Percentiles rank a stretch among this genome's conserved stretches.
These are phyloP conservation scores for Alternaria atra DNA, from an alignment of 2,329 filamentous ascomycete species.

Conservation along the genomic window DNA sequence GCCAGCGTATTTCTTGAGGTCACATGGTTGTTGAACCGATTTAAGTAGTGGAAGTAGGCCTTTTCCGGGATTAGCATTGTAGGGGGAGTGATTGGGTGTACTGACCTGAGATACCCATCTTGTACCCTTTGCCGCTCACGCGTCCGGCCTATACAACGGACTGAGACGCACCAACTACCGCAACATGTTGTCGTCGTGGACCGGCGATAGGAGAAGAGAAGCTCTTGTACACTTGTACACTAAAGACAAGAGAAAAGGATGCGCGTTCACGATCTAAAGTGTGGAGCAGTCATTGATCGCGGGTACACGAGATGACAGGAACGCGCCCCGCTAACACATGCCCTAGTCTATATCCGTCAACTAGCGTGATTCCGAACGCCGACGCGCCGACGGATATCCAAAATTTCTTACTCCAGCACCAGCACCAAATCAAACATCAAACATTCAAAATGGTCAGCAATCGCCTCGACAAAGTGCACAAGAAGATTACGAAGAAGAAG, in stretches of 20 bases:
- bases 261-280: constrained; percentile 20
- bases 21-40: constrained; percentile 90
- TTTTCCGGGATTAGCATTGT: constrained; percentile 50
- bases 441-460: constrained; percentile 55
- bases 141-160: constrained; percentile 36
- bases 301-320: constrained; percentile 23
- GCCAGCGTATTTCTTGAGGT: constrained; percentile 85
- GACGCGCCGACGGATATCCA: constrained; percentile 28
- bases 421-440: constrained; percentile 15
- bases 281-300: constrained; percentile 29
- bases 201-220: constrained; percentile 2
- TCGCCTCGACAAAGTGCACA: constrained; percentile 82
- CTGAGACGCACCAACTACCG: constrained; percentile 23
- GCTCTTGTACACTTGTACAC: constrained; percentile 5
- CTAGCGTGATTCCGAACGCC: constrained; percentile 26
- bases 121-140: constrained; percentile 39
- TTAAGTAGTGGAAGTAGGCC: constrained; percentile 91
- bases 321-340: constrained; percentile 32
- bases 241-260: constrained; percentile 8
- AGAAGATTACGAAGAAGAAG: constrained; percentile 89
- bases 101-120: constrained; percentile 54
- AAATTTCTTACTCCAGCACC: constrained; percentile 33
- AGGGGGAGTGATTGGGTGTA: constrained; percentile 29
- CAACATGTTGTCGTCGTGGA: constrained; percentile 24
- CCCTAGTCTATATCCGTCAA: constrained; percentile 5